Base-by-base conservation (phyloP, 2,329 filamentous ascomycete genomes). In the Periconia sp. region DNA sequence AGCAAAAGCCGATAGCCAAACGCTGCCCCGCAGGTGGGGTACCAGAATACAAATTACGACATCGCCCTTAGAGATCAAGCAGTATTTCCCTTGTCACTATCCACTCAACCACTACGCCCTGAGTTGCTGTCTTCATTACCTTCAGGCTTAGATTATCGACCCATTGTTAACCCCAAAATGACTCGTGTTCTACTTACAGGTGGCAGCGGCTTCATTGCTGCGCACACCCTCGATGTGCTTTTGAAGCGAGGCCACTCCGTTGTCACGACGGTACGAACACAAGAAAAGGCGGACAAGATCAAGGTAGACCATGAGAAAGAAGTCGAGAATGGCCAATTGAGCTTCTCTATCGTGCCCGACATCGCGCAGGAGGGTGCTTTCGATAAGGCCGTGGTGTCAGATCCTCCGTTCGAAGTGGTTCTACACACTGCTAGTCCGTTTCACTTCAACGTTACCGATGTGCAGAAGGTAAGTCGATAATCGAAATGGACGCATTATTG, bases 281-380 rank as follows among this genome's bases (percentile, higher is more conserved):
- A 84, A 57, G 79, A 82, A 35, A 87, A 88, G 69, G 85, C 82
- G 41, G 77, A 85, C 59, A 82, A 79, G 64, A 86, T 87, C 65
- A 78, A 82, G 54, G 74, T 79, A 18, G 79, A 79, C 18, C 80
- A 85, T 63, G 77, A 80, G 43, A 73, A 68, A 27, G 73, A 76
- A 8, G 63, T 53, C n/a, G 75, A 81, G 1, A 81, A 82, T 52
- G 80, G 82, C 52, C 82, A 83, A 66, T 77, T 89, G 31, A 81
- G 81, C 53, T 89, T 86, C 65, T 80, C 73, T 35, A 82, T 93
- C 55, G 88, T 95, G 13, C 80, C 85, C 46, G 89, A 95, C 60
- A 86, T 95, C 59, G 86, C 87, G 0, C 68, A 85, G 57, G 81
- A 85, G 19, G 83, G 82, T 17, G 89, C 88, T 20, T 95, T 94